Percentiles rank a stretch among this genome's conserved stretches.
Conservation (phyloP, 2,329 filamentous ascomycete species). For the Dactylellina sp. region DNA sequence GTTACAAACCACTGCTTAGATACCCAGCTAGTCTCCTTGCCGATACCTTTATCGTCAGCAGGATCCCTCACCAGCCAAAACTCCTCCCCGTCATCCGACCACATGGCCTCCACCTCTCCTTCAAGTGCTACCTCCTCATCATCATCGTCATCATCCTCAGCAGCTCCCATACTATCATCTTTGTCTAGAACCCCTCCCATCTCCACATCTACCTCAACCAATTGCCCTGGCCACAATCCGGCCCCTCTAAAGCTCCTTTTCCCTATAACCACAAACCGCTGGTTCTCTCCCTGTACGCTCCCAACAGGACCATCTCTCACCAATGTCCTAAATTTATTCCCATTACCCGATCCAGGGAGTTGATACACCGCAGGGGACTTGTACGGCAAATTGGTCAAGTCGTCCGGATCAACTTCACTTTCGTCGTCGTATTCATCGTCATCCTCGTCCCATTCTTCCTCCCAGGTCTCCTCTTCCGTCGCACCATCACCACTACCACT, state of each 20-base stretch:
- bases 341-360: constrained; percentile 43
- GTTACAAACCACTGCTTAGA: constrained; percentile 46
- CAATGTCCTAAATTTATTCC: constrained; percentile 45
- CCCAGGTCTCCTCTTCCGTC: constrained; percentile 47
- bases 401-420: constrained; percentile 39
- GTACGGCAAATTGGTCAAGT: constrained; percentile 52
- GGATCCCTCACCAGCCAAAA: constrained; percentile 53
- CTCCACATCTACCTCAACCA: constrained; percentile 36
- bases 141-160: constrained; percentile 23
- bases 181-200: constrained; percentile 20
- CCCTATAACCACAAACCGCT: constrained; percentile 50
- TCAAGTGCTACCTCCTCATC: constrained; percentile 29
- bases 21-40: constrained; percentile 51
- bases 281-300: constrained; percentile 19
- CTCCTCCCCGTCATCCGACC: constrained; percentile 67
- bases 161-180: constrained; percentile 1
- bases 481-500: neutral
- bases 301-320: constrained; percentile 47
- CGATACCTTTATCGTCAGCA: constrained; percentile 34
- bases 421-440: constrained; percentile 19
- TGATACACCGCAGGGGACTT: constrained; percentile 49
- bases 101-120: constrained; percentile 66
- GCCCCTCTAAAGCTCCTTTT: constrained; percentile 50
- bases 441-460: constrained; percentile 7
- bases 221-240: constrained; percentile 26